phyloP scores from a whole-genome alignment of 2,329 filamentous ascomycete genomes.

The Colletotrichum falcatum region DNA sequence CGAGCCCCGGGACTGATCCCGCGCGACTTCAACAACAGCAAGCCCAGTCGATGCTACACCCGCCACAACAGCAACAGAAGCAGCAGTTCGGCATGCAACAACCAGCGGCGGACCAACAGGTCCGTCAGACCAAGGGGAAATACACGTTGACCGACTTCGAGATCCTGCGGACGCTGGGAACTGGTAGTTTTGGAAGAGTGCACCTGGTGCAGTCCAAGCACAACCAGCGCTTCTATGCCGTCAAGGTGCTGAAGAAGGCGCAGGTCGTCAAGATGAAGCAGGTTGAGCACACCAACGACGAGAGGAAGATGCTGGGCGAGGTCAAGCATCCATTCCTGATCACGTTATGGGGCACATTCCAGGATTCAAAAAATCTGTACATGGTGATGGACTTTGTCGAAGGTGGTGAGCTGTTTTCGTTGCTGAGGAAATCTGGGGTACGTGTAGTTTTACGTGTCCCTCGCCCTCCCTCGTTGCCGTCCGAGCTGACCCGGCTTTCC shows the following conservation, averaged over 20 bases:
- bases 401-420: conserved; percentile 95
- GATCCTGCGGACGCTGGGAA: conserved; percentile 91
- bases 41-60: conserved; percentile 47
- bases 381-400: conserved; percentile 99
- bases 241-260: conserved; percentile 98
- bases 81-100: conserved; percentile 49
- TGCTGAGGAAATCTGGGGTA: conserved; percentile 93
- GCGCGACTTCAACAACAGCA: conserved; percentile 54
- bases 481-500: conserved; percentile 41
- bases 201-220: conserved; percentile 98
- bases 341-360: conserved; percentile 98
- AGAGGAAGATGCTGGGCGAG: conserved; percentile 93
- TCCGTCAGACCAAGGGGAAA: conserved; percentile 91
- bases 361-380: conserved; percentile 94
- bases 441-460: conserved; percentile 47
- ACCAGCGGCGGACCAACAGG: conserved; percentile 50
- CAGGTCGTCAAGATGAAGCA: conserved; percentile 99
- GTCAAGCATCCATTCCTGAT: conserved; percentile 99
- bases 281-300: conserved; percentile 98
- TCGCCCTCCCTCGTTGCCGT: background rate
- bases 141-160: conserved; percentile 93
- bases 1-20: conserved; percentile 54
- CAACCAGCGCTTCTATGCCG: conserved; percentile 97
- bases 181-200: conserved; percentile 95
- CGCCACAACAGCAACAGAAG: conserved; percentile 43